A percentile compares a stretch with the other conserved stretches of the same genome.
These are phyloP conservation scores for Vaccinium corymbosum DNA, from an alignment of 148 eudicot species.

Conservation along the genomic window DNA sequence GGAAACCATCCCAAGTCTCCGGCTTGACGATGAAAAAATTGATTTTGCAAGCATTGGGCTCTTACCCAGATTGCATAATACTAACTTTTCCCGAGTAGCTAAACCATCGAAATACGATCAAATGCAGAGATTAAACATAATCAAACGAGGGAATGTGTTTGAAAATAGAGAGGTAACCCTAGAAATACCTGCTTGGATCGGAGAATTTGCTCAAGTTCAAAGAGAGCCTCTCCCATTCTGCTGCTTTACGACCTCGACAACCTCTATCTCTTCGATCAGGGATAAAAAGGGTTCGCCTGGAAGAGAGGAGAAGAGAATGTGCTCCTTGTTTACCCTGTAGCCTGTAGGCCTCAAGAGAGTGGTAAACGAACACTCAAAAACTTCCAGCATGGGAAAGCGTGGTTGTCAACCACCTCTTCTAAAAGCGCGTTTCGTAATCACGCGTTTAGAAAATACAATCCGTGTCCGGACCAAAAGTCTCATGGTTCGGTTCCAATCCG, in stretches of 20 bases:
- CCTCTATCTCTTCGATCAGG: background rate
- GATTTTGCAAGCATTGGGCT: background rate
- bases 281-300: background rate
- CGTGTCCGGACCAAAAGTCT: no score
- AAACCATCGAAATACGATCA: background rate
- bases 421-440: no score
- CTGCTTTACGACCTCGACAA: background rate
- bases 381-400: no score
- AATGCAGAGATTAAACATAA: background rate
- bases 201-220: constrained; percentile 23
- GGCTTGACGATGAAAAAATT: background rate
- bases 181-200: constrained; percentile 24
- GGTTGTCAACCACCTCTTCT: no score
- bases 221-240: constrained; percentile 23
- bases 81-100: background rate
- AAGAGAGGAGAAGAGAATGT: background rate
- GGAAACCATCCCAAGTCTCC: background rate
- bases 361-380: no score
- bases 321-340: background rate
- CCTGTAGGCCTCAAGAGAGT: background rate
- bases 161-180: background rate
- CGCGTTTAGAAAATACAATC: no score
- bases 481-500: no score
- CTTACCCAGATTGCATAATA: background rate
- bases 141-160: background rate